Evolutionary conservation across 441 rosid genomes (phyloP).

Genomic region (Euphorbia celastroides): DNA sequence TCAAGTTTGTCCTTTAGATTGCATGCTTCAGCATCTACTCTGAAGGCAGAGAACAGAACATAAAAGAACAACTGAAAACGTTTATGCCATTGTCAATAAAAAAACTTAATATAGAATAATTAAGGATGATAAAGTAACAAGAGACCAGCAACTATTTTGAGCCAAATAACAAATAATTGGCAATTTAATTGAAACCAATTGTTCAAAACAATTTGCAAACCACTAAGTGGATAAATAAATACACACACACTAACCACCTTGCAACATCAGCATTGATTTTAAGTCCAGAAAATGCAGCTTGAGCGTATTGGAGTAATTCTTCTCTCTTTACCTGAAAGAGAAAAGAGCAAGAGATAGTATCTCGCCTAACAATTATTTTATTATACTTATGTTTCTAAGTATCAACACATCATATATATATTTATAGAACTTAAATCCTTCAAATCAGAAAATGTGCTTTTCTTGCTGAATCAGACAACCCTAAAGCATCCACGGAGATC

Average conservation of each 20-base stretch:
- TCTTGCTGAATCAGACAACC: neutral
- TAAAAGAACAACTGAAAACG: constrained; percentile 9
- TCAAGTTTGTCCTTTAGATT: constrained; percentile 60
- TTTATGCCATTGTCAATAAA: neutral
- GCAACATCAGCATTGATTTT: constrained; percentile 62
- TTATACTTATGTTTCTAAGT: neutral
- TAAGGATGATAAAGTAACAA: neutral
- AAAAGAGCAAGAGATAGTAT: constrained; percentile 11
- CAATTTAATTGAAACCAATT: neutral
- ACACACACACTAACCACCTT: constrained; percentile 44
- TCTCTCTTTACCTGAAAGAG: constrained; percentile 63
- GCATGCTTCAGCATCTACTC: constrained; percentile 84
- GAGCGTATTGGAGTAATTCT: constrained; percentile 84
- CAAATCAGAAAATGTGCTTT: neutral
- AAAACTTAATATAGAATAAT: neutral
- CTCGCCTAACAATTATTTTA: too few relatives aligned
- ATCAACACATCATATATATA: neutral
- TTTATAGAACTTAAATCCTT: neutral
- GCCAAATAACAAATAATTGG: neutral
- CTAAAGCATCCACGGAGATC: neutral
- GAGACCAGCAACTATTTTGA: neutral
- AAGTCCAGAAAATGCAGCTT: constrained; percentile 77
- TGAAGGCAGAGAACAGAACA: constrained; percentile 46
- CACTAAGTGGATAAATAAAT: neutral
- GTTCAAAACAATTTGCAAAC: neutral